A percentile compares a stretch with the other conserved stretches of the same genome.
Evolutionary conservation across 2,329 filamentous ascomycete genomes (phyloP).

Genomic region (Cercospora zeina): DNA sequence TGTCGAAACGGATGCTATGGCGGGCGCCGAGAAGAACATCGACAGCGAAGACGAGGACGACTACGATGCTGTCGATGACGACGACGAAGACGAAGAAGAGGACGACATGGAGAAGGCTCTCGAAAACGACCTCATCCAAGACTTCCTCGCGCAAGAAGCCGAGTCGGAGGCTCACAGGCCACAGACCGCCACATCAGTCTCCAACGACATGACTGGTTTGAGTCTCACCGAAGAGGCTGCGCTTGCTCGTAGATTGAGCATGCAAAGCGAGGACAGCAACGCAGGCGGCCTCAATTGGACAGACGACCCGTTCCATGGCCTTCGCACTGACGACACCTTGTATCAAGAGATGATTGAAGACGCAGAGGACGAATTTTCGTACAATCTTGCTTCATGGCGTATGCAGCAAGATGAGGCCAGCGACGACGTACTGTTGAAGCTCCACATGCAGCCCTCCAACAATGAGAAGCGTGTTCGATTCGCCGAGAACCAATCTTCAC

Average conservation of each 20-base stretch:
- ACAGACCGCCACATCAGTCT: slow-evolving; percentile 26
- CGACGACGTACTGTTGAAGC: slow-evolving; percentile 24
- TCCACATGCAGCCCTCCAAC: slow-evolving; percentile 26
- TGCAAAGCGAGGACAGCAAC: slow-evolving; percentile 31
- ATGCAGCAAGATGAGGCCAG: slow-evolving; percentile 23
- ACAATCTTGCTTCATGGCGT: slow-evolving; percentile 34
- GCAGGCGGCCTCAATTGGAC: slow-evolving; percentile 31
- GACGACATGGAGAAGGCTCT: slow-evolving; percentile 32
- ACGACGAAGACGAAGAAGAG: slow-evolving; percentile 36
- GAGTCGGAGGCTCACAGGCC: slow-evolving; percentile 16
- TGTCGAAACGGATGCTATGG: slow-evolving; percentile 25
- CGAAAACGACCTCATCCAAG: slow-evolving; percentile 35
- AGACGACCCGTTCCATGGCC: slow-evolving; percentile 38
- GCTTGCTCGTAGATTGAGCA: slow-evolving; percentile 31
- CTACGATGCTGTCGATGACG: slow-evolving; percentile 37
- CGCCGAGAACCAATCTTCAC: slow-evolving; percentile 36
- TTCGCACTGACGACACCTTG: slow-evolving; percentile 27
- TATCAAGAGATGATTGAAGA: slow-evolving; percentile 36
- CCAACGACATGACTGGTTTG: slow-evolving; percentile 32
- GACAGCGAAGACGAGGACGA: slow-evolving; percentile 34
- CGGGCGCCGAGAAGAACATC: slow-evolving; percentile 22
- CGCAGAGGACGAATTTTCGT: slow-evolving; percentile 31
- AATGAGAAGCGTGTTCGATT: slow-evolving; percentile 42
- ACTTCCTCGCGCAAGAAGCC: slow-evolving; percentile 31
- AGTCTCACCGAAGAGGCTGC: slow-evolving; percentile 23